A percentile compares a stretch with the other conserved stretches of the same genome.
These are phyloP conservation scores for Ormosia emarginata DNA, from an alignment of 306 rosid genomes.

Conservation along the genomic window DNA sequence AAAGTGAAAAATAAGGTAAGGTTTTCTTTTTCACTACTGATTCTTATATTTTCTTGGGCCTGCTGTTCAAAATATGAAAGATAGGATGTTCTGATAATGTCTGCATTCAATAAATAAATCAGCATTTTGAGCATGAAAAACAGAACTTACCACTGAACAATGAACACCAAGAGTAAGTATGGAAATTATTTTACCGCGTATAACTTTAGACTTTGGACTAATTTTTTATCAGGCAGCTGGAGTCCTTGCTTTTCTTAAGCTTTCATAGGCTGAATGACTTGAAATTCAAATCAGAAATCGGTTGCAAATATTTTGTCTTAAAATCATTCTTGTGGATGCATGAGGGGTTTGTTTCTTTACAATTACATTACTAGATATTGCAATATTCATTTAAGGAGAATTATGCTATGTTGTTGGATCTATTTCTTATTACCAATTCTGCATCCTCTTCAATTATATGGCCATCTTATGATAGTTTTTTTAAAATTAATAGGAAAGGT, in stretches of 20 bases:
- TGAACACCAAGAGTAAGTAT: background rate
- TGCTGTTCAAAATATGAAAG: slow-evolving; percentile 2
- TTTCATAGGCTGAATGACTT: background rate
- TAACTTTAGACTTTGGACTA: background rate
- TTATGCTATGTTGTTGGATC: background rate
- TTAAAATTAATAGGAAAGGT: slow-evolving; percentile 60
- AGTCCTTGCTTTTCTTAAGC: background rate
- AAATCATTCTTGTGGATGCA: background rate
- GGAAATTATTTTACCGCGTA: background rate
- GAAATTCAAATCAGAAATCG: background rate
- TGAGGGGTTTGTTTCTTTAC: background rate
- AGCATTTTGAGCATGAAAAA: background rate
- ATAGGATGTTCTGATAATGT: background rate
- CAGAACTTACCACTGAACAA: background rate
- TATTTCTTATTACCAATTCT: background rate
- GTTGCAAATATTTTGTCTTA: background rate
- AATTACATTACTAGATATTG: background rate
- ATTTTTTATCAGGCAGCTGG: background rate
- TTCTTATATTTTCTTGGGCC: background rate
- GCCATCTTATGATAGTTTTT: slow-evolving; percentile 11
- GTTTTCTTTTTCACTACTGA: background rate
- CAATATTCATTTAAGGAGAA: background rate
- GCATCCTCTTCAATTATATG: background rate
- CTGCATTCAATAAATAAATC: background rate
- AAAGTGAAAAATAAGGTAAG: slow-evolving; percentile 76